These are phyloP conservation scores for Zymoseptoria tritici DNA, from an alignment of 2,329 filamentous ascomycete species.

Conservation along the genomic window DNA sequence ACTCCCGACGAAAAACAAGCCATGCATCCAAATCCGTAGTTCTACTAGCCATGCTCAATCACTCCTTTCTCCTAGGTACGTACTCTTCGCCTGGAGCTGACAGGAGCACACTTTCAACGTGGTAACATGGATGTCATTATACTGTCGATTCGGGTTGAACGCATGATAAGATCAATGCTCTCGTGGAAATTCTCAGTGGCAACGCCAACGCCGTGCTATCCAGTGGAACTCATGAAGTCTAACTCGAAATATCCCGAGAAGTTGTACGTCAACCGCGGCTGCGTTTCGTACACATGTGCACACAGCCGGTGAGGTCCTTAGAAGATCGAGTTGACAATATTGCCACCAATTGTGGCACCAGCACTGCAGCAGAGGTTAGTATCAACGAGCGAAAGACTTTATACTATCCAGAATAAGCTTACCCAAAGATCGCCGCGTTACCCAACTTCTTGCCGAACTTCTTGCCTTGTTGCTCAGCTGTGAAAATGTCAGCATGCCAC, in stretches of 20 bases:
- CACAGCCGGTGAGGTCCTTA: not conserved
- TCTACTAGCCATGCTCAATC: too few relatives aligned
- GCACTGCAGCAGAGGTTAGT: constrained; percentile 38
- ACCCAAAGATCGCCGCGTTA: constrained; percentile 74
- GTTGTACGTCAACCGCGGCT: not conserved
- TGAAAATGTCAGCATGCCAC: constrained; percentile 29
- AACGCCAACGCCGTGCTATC: not conserved
- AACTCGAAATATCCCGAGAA: not conserved
- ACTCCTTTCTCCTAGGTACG: too few relatives aligned
- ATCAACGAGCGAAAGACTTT: not conserved
- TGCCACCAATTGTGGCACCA: constrained; percentile 76
- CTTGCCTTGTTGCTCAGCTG: constrained; percentile 18
- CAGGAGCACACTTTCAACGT: too few relatives aligned
- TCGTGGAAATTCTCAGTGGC: not conserved
- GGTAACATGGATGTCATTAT: not conserved
- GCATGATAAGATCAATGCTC: not conserved
- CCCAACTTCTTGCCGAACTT: constrained; percentile 71
- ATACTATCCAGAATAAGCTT: too few relatives aligned
- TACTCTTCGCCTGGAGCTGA: too few relatives aligned
- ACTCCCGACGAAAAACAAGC: too few relatives aligned
- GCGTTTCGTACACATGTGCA: not conserved
- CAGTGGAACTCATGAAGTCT: not conserved
- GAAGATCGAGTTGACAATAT: constrained; percentile 21
- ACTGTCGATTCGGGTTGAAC: not conserved
- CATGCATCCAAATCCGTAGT: too few relatives aligned